A percentile compares a stretch with the other conserved stretches of the same genome.
Conservation (phyloP, 805 yeast species). For the Candida michaelii region DNA sequence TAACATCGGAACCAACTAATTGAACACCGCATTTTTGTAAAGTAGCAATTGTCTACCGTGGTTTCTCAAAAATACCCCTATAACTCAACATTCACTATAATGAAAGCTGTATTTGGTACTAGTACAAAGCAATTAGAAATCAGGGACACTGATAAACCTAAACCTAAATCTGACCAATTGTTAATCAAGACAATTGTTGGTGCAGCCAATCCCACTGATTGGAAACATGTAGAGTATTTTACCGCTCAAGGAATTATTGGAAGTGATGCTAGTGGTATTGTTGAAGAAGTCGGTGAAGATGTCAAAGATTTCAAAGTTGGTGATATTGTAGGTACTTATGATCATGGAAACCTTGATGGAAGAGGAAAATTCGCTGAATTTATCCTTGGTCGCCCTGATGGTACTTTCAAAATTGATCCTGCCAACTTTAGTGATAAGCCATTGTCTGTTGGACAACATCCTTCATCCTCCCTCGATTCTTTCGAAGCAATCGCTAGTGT, state of each 20-base stretch:
- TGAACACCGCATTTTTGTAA: not conserved
- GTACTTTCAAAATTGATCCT: constrained; percentile 6
- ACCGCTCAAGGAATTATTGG: constrained; percentile 13
- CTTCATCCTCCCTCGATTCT: constrained; percentile 44
- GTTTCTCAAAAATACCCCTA: not conserved
- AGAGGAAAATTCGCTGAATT: constrained; percentile 61
- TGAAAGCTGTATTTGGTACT: not conserved
- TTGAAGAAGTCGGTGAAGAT: constrained; percentile 21
- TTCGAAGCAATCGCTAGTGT: constrained; percentile 67
- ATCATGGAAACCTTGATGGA: constrained; percentile 49
- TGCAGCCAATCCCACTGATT: constrained; percentile 22
- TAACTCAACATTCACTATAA: not conserved
- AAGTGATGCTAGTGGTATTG: constrained; percentile 22
- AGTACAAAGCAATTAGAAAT: not conserved
- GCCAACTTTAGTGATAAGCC: constrained; percentile 17
- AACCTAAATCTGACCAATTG: constrained; percentile 3
- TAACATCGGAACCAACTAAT: too few species aligned
- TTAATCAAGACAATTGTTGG: constrained; percentile 23
- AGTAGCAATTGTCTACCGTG: not conserved
- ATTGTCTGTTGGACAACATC: constrained; percentile 33
- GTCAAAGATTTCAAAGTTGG: constrained; percentile 19
- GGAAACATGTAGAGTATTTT: constrained; percentile 14
- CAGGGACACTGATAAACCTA: constrained; percentile 2
- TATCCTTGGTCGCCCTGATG: constrained; percentile 25
- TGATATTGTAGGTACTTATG: constrained; percentile 19